Evolutionary conservation across 192 early-diverging fungal species (phyloP), one percentile per base, ranked within the genome.

Genomic region (Coemansia sp.): DNA sequence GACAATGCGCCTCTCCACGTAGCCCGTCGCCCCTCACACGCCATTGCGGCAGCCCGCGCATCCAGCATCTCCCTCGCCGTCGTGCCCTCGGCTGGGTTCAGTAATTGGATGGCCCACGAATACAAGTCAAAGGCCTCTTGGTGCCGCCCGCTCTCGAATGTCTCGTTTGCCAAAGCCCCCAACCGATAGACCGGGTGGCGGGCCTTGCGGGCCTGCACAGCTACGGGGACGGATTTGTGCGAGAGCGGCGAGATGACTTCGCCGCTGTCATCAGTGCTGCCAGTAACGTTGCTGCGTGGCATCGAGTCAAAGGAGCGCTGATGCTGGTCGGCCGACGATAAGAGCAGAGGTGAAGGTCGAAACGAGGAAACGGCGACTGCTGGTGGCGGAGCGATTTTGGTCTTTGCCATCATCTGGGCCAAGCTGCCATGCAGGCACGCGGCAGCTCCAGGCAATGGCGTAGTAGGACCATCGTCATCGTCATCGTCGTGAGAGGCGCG

Each of bases 131-230:
- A 80, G 3, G 88, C 85, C 0, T 82, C 83, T 39, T 65, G 59
- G 66, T 87, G 85, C 23, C 66, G 64, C 34, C 86, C 85, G 18
- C 71, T 56, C 50, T 84, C 85, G 58, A 79, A 89, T 26, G 73
- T 77, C 16, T 83, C 80, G 65, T 88, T 89, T 14, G 87, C 88
- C 63, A 73, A 41, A 20, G 77, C 62, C 2, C 74, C 74, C 25
- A 84, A 68, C 7, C 57, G 37, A 53, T 84, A 84, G 58, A 84
- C 75, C 23, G 79, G 79, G 12, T 82, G 79, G 18, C 79, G 75
- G 6, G 79, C 79, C 67, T 58, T 61, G 21, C 62, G 68, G 13
- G 79, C 79, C 52, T 77, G 79, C 59, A 64, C 74, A 6, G 76
- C 73, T 26, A 82, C 75, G 1, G 79, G 75, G 12, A 82, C 70